These are phyloP conservation scores for Zychaea mexicana DNA, from an alignment of 371 early-diverging fungal species.

Conservation along the genomic window DNA sequence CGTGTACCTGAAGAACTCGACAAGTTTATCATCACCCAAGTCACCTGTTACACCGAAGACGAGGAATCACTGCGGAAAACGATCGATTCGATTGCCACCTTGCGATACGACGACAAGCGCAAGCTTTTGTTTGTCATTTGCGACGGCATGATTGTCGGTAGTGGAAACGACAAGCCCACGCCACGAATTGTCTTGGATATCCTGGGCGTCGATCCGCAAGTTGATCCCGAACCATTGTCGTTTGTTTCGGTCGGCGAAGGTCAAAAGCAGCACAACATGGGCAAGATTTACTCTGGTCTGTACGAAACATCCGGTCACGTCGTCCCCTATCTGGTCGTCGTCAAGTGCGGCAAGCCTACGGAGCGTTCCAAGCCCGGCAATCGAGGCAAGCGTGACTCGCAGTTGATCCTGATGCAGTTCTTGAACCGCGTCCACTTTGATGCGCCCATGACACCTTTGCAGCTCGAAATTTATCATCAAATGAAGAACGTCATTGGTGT, in stretches of 20 bases:
- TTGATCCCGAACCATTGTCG: slow-evolving; percentile 80
- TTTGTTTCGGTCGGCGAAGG: slow-evolving; percentile 91
- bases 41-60: slow-evolving; percentile 99
- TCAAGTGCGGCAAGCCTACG: slow-evolving; percentile 83
- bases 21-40: slow-evolving; percentile 87
- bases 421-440: slow-evolving; percentile 95
- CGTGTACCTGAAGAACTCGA: slow-evolving; percentile 86
- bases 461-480: slow-evolving; percentile 92
- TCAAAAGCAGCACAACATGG: slow-evolving; percentile 86
- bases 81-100: slow-evolving; percentile 89
- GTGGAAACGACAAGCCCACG: slow-evolving; percentile 94
- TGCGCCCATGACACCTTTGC: slow-evolving; percentile 88
- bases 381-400: slow-evolving; percentile 99
- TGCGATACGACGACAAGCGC: slow-evolving; percentile 92
- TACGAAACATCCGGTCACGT: slow-evolving; percentile 84
- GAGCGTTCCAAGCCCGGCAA: slow-evolving; percentile 88
- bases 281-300: slow-evolving; percentile 94
- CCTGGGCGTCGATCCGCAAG: slow-evolving; percentile 77
- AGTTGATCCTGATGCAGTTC: slow-evolving; percentile 98
- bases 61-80: slow-evolving; percentile 92
- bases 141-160: slow-evolving; percentile 89
- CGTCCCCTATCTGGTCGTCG: slow-evolving; percentile 91
- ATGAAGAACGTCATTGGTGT: slow-evolving; percentile 93
- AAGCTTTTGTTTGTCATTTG: slow-evolving; percentile 92
- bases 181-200: slow-evolving; percentile 93